A percentile compares a stretch with the other conserved stretches of the same genome.
Evolutionary conservation across 768 basidiomycete species (phyloP).

Genomic region (Boletus edulis): DNA sequence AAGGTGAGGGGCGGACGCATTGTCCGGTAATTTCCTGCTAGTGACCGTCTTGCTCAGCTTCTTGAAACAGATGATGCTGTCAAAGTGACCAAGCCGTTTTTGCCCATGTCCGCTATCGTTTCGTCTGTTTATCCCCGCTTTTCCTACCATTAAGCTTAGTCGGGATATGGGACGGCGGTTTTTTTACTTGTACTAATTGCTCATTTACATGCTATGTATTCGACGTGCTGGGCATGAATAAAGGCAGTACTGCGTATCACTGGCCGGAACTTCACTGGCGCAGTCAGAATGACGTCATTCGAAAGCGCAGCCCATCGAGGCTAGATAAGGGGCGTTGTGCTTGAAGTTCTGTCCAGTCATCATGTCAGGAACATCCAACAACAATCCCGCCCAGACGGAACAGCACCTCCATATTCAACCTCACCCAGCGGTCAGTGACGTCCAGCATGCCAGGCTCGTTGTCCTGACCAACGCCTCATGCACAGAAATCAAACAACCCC

Average conservation of each 20-base stretch:
- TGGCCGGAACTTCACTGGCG: neutral
- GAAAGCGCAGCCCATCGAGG: neutral
- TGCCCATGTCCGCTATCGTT: conserved; percentile 16
- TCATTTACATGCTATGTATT: neutral
- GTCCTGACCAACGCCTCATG: neutral
- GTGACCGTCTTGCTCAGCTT: conserved; percentile 8
- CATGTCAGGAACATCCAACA: conserved; percentile 17
- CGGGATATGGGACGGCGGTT: neutral
- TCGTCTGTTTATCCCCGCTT: neutral
- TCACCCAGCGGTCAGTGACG: conserved; percentile 54
- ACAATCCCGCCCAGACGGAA: conserved; percentile 23
- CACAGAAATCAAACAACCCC: conserved; percentile 60
- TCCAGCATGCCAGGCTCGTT: neutral
- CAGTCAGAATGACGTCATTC: conserved; percentile 17
- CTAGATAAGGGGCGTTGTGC: conserved; percentile 2
- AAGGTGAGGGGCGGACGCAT: conserved; percentile 42
- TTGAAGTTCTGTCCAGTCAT: neutral
- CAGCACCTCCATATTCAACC: conserved; percentile 52
- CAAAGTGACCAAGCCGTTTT: conserved; percentile 45
- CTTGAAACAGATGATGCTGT: conserved; percentile 64
- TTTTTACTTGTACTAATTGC: conserved; percentile 7
- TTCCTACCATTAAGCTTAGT: neutral
- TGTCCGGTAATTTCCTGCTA: neutral
- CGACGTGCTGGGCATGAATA: too few relatives aligned
- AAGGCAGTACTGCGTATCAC: too few relatives aligned